Base-by-base conservation (phyloP, 495 filamentous ascomycete species). In the Usnea hakonensis region DNA sequence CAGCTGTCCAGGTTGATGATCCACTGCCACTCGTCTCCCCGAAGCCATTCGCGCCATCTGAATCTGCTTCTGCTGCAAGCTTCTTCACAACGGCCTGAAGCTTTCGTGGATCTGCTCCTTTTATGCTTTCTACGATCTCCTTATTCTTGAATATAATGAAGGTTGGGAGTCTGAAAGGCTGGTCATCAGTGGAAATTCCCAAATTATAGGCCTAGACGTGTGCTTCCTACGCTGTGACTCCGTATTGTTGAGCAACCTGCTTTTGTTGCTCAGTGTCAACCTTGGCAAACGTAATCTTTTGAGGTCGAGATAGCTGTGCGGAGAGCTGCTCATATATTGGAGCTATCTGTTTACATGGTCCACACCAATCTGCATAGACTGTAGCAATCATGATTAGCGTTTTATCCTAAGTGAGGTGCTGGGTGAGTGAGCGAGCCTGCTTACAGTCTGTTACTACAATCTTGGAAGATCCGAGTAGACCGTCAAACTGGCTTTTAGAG, bases 301-400 rank as follows among this genome's bases (percentile, higher is more conserved):
- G 85, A 21, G 87, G 85, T 33, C 85, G 83, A 2, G 90, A 89
- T 37, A 94, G 82, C 67, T 85, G 80, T 56, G 70, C 69, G 23
- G 90, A 86, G 46, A 96, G 81, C 74, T 88, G 82, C 66, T 93
- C 88, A 75, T 90, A 97, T 58, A 89, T 71, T 13, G 91, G 90
- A n/a, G 87, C 87, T 62, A 96, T 90, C 60, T 82, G 77, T 66
- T 91, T 90, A 82, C 89, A 95, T 68, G 92, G 89, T 33, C 79
- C 86, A 72, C 89, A 93, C 89, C 88, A 94, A 68, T 88, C 83
- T 68, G 91, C 89, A 72, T 90, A 90, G 79, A 97, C 91, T 95
- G 68, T 62, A 56, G 19, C 36, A 35, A 21, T 44, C 26, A 23
- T 23, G 13, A 40, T 62, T 55, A 66, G 55, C 23, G 36, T 43